Evolutionary conservation across 192 early-diverging fungal species (phyloP).

Genomic region (Backusella tarrabulga): DNA sequence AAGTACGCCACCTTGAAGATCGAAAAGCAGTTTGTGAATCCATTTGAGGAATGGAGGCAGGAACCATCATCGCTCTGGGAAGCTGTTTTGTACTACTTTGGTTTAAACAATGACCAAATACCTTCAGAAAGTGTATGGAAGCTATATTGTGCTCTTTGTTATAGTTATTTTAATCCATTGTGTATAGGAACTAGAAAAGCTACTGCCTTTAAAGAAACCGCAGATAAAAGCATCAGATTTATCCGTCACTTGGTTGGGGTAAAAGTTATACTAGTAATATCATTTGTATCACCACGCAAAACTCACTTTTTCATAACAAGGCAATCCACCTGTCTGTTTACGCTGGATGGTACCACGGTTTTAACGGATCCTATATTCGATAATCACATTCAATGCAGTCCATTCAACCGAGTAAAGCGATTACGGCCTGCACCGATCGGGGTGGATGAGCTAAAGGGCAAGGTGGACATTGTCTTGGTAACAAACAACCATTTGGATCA

Average conservation of each 20-base stretch:
- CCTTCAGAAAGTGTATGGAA: neutral
- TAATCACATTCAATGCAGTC: constrained; percentile 19
- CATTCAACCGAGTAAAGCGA: constrained; percentile 33
- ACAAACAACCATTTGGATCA: constrained; percentile 51
- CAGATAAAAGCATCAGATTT: neutral
- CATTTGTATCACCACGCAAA: neutral
- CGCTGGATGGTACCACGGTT: constrained; percentile 53
- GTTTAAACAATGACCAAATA: neutral
- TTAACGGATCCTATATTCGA: constrained; percentile 55
- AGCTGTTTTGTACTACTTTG: constrained; percentile 25
- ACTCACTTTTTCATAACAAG: constrained; percentile 8
- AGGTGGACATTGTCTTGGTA: constrained; percentile 47
- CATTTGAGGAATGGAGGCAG: constrained; percentile 53
- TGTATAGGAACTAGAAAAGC: constrained; percentile 16
- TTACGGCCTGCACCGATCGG: constrained; percentile 38
- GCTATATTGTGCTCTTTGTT: neutral
- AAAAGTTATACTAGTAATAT: neutral
- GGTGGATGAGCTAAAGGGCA: constrained; percentile 38
- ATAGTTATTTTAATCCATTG: neutral
- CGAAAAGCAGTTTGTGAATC: constrained; percentile 54
- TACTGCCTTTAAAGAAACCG: constrained; percentile 21
- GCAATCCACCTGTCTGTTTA: constrained; percentile 55
- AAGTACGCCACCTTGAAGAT: constrained; percentile 31
- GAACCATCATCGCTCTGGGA: constrained; percentile 28
- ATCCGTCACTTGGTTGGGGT: constrained; percentile 39